Conservation (phyloP, 768 basidiomycete species). For the Pisolithus marmoratus region DNA sequence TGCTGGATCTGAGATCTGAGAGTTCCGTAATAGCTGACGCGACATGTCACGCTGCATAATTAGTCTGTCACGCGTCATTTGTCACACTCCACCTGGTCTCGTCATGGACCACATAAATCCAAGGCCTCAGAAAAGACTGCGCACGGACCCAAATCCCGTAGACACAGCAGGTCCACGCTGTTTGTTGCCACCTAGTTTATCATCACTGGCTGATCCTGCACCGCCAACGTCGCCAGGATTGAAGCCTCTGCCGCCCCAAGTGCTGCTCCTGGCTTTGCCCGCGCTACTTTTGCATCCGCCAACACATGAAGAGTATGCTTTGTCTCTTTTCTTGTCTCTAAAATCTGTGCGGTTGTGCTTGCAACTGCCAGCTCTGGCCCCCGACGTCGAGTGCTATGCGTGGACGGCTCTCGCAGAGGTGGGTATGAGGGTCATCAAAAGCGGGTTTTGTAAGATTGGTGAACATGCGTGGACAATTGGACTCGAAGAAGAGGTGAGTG, state of each 20-base stretch:
- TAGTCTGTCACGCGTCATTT: constrained; percentile 19
- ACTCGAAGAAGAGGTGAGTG: constrained; percentile 48
- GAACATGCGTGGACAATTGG: constrained; percentile 43
- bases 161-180: background rate
- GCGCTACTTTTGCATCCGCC: constrained; percentile 59
- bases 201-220: background rate
- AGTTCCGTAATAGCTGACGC: constrained; percentile 15
- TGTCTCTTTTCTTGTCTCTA: constrained; percentile 52
- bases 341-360: constrained; percentile 55
- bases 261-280: constrained; percentile 59
- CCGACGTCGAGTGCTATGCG: constrained; percentile 61
- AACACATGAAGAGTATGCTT: constrained; percentile 47
- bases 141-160: constrained; percentile 12
- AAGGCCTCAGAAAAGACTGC: constrained; percentile 32
- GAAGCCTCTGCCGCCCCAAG: constrained; percentile 34
- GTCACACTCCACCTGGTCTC: constrained; percentile 3
- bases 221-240: constrained; percentile 6
- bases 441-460: constrained; percentile 34
- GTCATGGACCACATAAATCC: constrained; percentile 24
- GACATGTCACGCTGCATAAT: constrained; percentile 23
- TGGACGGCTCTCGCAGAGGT: constrained; percentile 68
- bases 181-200: background rate
- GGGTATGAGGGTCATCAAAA: constrained; percentile 50
- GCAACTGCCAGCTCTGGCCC: constrained; percentile 41
- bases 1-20: constrained; percentile 42